phyloP scores from a whole-genome alignment of 2,329 filamentous ascomycete species.

The Periconia sp. region DNA sequence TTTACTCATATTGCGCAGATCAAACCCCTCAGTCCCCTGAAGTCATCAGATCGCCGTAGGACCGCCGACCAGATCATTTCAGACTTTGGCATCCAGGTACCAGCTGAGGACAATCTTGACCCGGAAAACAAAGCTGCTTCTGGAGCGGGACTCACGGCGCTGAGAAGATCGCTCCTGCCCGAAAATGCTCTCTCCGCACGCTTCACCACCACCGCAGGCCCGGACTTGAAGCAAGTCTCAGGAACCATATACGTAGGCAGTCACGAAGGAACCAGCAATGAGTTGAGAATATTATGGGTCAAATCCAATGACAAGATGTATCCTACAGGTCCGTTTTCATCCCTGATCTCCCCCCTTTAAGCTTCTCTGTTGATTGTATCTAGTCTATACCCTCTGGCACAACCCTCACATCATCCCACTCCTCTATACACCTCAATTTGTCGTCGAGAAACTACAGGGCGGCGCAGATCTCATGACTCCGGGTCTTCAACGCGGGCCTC shows the following conservation, averaged over 20 bases:
- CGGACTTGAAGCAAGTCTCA: slow-evolving; percentile 61
- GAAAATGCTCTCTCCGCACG: slow-evolving; percentile 64
- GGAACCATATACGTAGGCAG: slow-evolving; percentile 67
- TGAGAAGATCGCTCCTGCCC: slow-evolving; percentile 63
- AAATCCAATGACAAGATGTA: slow-evolving; percentile 60
- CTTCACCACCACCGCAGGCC: slow-evolving; percentile 66
- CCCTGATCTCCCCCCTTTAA: slow-evolving; percentile 3
- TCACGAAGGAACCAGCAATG: slow-evolving; percentile 53
- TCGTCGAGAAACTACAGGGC: slow-evolving; percentile 63
- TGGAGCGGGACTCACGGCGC: slow-evolving; percentile 50
- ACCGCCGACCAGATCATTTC: slow-evolving; percentile 68
- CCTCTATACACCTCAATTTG: slow-evolving; percentile 63
- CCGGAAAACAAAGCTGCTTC: slow-evolving; percentile 48
- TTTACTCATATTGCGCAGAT: slow-evolving; percentile 49
- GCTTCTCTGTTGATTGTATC: too few species aligned
- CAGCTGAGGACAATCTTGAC: slow-evolving; percentile 39
- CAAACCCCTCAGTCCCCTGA: slow-evolving; percentile 66
- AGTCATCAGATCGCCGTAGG: slow-evolving; percentile 67
- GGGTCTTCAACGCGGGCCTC: slow-evolving; percentile 64
- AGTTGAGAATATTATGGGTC: slow-evolving; percentile 66
- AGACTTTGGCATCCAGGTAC: slow-evolving; percentile 58
- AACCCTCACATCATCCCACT: slow-evolving; percentile 63
- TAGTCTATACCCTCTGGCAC: slow-evolving; percentile 64
- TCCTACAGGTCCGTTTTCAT: slow-evolving; percentile 43
- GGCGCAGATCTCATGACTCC: slow-evolving; percentile 72